These are phyloP conservation scores for Coemansia sp. DNA, from an alignment of 192 early-diverging fungal species.

Conservation along the genomic window DNA sequence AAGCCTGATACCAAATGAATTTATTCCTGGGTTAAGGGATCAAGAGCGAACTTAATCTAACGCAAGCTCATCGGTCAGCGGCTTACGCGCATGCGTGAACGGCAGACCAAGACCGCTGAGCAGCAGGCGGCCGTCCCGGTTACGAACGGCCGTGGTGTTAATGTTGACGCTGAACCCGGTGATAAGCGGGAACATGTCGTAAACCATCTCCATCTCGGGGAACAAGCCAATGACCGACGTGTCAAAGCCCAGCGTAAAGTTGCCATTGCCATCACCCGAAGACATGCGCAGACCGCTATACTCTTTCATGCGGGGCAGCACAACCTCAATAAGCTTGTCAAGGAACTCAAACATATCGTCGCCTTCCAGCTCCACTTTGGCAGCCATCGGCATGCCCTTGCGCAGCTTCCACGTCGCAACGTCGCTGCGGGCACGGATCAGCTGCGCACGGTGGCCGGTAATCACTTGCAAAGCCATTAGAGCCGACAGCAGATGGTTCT, in stretches of 20 bases:
- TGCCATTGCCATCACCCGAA: conserved; percentile 78
- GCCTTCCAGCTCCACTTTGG: conserved; percentile 76
- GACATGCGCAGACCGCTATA: conserved; percentile 76
- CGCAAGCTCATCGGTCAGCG: conserved; percentile 21
- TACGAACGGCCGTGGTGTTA: conserved; percentile 76
- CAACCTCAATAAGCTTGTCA: conserved; percentile 93
- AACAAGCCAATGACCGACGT: conserved; percentile 82
- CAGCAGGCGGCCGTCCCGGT: conserved; percentile 74
- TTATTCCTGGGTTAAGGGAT: background rate
- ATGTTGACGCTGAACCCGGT: conserved; percentile 86
- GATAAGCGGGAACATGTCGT: conserved; percentile 89
- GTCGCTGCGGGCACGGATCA: conserved; percentile 75
- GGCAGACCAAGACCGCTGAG: conserved; percentile 91
- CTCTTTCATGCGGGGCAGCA: conserved; percentile 91
- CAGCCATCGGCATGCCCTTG: conserved; percentile 89
- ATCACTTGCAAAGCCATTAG: conserved; percentile 90
- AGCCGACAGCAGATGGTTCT: conserved; percentile 84
- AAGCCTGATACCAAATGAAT: background rate
- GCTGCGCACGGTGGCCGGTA: conserved; percentile 74
- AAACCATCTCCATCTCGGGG: conserved; percentile 95
- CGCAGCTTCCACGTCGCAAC: conserved; percentile 86
- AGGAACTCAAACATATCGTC: conserved; percentile 90
- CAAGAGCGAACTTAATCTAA: conserved; percentile 2
- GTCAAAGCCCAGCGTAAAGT: conserved; percentile 83
- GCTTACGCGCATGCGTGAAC: conserved; percentile 59